A percentile compares a stretch with the other conserved stretches of the same genome.
These are phyloP conservation scores for Hygrophoropsis aurantiaca DNA, from an alignment of 768 basidiomycete genomes.

Conservation along the genomic window DNA sequence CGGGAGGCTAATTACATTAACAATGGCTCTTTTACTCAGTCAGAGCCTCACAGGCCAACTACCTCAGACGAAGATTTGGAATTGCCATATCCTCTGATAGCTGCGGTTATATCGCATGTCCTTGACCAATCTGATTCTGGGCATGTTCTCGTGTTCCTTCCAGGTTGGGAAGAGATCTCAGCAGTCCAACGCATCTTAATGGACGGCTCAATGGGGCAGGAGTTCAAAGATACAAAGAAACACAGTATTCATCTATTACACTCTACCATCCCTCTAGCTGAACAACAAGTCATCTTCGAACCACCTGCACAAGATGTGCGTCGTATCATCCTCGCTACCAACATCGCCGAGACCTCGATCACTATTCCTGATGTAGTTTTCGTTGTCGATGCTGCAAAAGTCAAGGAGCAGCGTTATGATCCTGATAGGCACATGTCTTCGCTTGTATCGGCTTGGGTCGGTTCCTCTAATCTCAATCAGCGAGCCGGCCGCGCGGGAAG, in stretches of 20 bases:
- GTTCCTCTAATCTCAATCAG: conserved; percentile 86
- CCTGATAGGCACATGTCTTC: conserved; percentile 87
- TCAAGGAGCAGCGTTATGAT: conserved; percentile 90
- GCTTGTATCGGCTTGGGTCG: conserved; percentile 88
- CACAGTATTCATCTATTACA: conserved; percentile 82
- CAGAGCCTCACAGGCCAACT: conserved; percentile 25
- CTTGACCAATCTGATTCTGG: conserved; percentile 73
- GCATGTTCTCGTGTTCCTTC: conserved; percentile 87
- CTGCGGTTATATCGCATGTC: conserved; percentile 78
- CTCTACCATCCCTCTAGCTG: conserved; percentile 83
- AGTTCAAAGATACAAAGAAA: conserved; percentile 57
- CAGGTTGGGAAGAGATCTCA: conserved; percentile 92
- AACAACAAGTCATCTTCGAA: conserved; percentile 89
- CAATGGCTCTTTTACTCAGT: conserved; percentile 10
- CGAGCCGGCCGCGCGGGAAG: conserved; percentile 91
- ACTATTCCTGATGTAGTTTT: conserved; percentile 96
- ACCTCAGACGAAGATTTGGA: conserved; percentile 58
- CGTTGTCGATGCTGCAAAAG: conserved; percentile 85
- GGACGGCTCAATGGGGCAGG: conserved; percentile 49
- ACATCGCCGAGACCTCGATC: conserved; percentile 93
- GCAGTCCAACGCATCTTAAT: conserved; percentile 65
- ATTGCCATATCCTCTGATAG: conserved; percentile 78
- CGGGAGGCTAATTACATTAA: conserved; percentile 46
- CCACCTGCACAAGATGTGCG: conserved; percentile 76
- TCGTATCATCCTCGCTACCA: conserved; percentile 89